Evolutionary conservation across 176 grass and related monocot species (phyloP).

Genomic region (Hordeum vulgare): DNA sequence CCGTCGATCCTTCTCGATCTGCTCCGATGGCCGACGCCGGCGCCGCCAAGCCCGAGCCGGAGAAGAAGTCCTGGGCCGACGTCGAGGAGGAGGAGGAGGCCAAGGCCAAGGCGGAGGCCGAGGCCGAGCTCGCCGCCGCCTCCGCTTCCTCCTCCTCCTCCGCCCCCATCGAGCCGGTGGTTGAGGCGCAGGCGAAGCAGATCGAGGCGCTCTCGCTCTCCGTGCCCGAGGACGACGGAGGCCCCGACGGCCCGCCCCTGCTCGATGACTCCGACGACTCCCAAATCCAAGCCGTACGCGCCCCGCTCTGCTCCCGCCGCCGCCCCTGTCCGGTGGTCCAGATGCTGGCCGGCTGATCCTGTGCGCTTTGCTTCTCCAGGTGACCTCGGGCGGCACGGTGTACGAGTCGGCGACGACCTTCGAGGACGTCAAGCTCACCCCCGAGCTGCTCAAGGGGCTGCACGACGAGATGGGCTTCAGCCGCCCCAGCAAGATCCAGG

Average conservation of each 20-base stretch:
- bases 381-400: constrained; percentile 76
- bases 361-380: constrained; percentile 27
- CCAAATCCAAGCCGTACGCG: constrained; percentile 77
- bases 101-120: constrained; percentile 37
- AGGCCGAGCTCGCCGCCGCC: neutral
- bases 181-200: constrained; percentile 54
- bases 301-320: neutral
- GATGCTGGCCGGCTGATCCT: neutral
- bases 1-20: constrained; percentile 22
- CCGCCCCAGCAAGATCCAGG: constrained; percentile 82
- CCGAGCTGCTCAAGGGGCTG: constrained; percentile 69
- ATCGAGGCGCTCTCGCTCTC: constrained; percentile 68
- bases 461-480: constrained; percentile 88
- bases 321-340: neutral
- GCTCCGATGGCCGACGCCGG: constrained; percentile 31
- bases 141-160: neutral
- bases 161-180: neutral
- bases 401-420: constrained; percentile 79
- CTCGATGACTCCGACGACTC: constrained; percentile 81
- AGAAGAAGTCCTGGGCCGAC: constrained; percentile 83
- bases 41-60: constrained; percentile 38
- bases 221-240: constrained; percentile 31
- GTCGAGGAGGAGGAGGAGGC: constrained; percentile 67
- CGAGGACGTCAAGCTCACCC: constrained; percentile 76
- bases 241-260: constrained; percentile 23